Conservation (phyloP, 2,329 filamentous ascomycete species). For the Metarhizium humberi region DNA sequence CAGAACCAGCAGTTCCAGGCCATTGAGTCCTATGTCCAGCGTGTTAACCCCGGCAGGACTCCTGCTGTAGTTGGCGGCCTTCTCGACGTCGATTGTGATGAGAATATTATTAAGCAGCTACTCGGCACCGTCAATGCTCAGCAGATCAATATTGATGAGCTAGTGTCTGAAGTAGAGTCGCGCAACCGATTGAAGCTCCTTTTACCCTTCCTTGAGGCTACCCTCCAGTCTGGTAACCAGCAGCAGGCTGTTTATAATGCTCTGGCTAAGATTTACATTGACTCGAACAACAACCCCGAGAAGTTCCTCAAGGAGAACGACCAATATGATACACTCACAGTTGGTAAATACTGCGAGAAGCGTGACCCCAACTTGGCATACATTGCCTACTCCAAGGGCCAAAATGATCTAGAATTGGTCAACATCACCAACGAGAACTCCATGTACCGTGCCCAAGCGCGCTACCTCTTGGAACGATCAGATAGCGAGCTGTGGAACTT, state of each 20-base stretch:
- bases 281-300: constrained; percentile 96
- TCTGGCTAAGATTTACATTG: constrained; percentile 98
- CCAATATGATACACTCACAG: constrained; percentile 81
- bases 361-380: constrained; percentile 91
- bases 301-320: constrained; percentile 97
- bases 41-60: constrained; percentile 84
- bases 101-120: constrained; percentile 89
- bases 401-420: constrained; percentile 94
- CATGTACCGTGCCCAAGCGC: constrained; percentile 98
- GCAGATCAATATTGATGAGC: constrained; percentile 85
- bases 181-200: constrained; percentile 93
- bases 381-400: constrained; percentile 91
- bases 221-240: constrained; percentile 80
- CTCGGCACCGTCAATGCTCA: constrained; percentile 75
- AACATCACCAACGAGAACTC: constrained; percentile 98
- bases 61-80: constrained; percentile 89
- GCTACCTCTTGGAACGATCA: constrained; percentile 84
- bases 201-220: constrained; percentile 90
- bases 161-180: constrained; percentile 89
- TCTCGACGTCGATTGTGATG: constrained; percentile 94
- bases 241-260: constrained; percentile 97
- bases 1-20: constrained; percentile 99
- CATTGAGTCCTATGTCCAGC: constrained; percentile 96
- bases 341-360: constrained; percentile 99
- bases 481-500: constrained; percentile 91